These are phyloP conservation scores for Penium margaritaceum DNA, from an alignment of 139 green algal species.

Conservation along the genomic window DNA sequence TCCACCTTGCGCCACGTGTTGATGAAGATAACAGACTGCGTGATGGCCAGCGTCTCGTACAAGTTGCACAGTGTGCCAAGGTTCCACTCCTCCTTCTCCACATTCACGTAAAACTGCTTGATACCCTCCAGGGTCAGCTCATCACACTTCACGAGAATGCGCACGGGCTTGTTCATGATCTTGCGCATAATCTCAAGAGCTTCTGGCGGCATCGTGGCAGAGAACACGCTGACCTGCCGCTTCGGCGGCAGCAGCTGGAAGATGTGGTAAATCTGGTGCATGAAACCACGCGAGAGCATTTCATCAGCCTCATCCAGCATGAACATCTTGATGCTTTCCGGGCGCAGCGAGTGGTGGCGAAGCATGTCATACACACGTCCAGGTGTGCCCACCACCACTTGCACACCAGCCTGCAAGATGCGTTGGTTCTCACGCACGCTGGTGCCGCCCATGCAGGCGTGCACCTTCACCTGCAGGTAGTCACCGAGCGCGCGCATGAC, in stretches of 20 bases:
- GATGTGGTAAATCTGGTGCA: conserved; percentile 99
- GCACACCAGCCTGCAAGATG: conserved; percentile 70
- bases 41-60: conserved; percentile 99
- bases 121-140: conserved; percentile 99
- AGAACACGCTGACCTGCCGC: conserved; percentile 98
- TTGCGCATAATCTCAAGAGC: conserved; percentile 98
- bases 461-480: conserved; percentile 97
- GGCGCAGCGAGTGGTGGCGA: conserved; percentile 78
- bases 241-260: conserved; percentile 97
- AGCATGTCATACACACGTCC: conserved; percentile 99
- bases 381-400: conserved; percentile 90
- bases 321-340: conserved; percentile 87
- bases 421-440: conserved; percentile 90
- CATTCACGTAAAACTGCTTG: conserved; percentile 92
- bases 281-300: conserved; percentile 97
- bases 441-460: conserved; percentile 95
- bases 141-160: conserved; percentile 98
- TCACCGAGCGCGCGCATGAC: conserved; percentile 97
- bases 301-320: conserved; percentile 96
- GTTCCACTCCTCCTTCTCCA: conserved; percentile 98
- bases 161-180: conserved; percentile 99
- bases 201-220: conserved; percentile 94
- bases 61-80: conserved; percentile 98
- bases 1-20: conserved; percentile 99
- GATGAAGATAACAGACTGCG: conserved; percentile 97